Evolutionary conservation across 1,139 yeast species (phyloP).

Genomic region (Magnusiomyces suaveolens): DNA sequence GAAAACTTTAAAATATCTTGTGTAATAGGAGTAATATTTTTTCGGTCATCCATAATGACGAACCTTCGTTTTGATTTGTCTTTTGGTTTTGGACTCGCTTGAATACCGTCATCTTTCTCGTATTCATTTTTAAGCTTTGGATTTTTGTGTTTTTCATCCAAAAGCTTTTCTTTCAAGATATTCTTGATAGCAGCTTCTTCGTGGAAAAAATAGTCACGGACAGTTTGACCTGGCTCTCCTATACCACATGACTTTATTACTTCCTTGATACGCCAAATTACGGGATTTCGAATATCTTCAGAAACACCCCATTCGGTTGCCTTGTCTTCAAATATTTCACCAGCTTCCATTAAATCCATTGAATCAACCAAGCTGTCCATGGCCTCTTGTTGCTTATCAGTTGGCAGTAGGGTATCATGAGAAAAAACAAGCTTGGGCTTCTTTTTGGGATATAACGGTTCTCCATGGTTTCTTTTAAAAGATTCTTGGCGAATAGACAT

Average conservation of each 20-base stretch:
- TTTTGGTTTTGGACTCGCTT: not conserved
- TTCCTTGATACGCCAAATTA: constrained; percentile 26
- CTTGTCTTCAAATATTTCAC: constrained; percentile 17
- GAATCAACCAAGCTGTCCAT: constrained; percentile 37
- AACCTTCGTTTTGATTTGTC: not conserved
- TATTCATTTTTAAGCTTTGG: not conserved
- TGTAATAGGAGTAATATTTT: not conserved
- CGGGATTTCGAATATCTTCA: constrained; percentile 26
- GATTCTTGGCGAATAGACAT: not conserved
- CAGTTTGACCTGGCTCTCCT: not conserved
- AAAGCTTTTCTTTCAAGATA: not conserved
- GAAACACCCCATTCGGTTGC: constrained; percentile 17
- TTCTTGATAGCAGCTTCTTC: not conserved
- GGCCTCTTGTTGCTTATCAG: constrained; percentile 29
- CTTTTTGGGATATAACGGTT: not conserved
- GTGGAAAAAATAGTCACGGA: not conserved
- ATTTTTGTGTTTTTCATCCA: not conserved
- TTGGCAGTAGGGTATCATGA: constrained; percentile 26
- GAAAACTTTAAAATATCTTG: not conserved
- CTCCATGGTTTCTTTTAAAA: not conserved
- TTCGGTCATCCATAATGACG: not conserved
- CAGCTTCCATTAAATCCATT: constrained; percentile 32
- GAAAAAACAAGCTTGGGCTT: not conserved
- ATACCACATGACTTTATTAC: constrained; percentile 27
- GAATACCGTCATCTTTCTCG: not conserved